Evolutionary conservation across 164 flowering plant genomes (phyloP), one percentile per base, ranked within the genome.

Genomic region (Stephania yunnanensis): DNA sequence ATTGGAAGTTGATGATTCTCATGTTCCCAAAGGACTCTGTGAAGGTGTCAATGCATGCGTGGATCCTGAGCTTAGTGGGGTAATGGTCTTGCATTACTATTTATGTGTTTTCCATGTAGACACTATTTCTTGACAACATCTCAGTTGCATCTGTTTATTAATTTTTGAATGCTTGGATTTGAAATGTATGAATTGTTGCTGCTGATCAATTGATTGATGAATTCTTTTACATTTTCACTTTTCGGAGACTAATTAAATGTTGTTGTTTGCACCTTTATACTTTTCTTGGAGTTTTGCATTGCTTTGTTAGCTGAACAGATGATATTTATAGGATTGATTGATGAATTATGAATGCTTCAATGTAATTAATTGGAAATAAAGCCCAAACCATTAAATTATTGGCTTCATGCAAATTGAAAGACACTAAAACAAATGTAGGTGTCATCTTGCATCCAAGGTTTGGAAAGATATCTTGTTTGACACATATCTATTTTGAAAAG

Each of bases 1-100:
- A 75, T 78, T 90, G 78, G 87, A 87, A 70, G 67, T 87, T 78
- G 86, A 87, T 73, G 83, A 82, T 7, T 68, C 5, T 8, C 73
- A 79, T 77, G 80, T 71, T 70, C 67, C 84, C 64, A 80, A 77
- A 77, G 84, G 84, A 75, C 80, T 87, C 61, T 84, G 85, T 75
- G 82, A 78, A 74, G 89, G 88, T 69, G 80, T 83, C 78, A 77
- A 80, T 76, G 74, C 75, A 67, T 78, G 82, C 55, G 77, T 71
- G 58, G 81, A 72, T 78, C 30, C 22, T 55, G 80, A 72, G 68
- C 9, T 55, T 71, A 58, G 25, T 29, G 67, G 75, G 86, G 90
- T 82, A 76, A 78, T 83, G 73, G 36, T 73, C 71, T 80, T 66
- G 72, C 63, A 48, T 48, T 19, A 15, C 63, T 75, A 36, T 71